Evolutionary conservation across 2,329 filamentous ascomycete genomes (phyloP).

Genomic region (Ascochyta rabiei): DNA sequence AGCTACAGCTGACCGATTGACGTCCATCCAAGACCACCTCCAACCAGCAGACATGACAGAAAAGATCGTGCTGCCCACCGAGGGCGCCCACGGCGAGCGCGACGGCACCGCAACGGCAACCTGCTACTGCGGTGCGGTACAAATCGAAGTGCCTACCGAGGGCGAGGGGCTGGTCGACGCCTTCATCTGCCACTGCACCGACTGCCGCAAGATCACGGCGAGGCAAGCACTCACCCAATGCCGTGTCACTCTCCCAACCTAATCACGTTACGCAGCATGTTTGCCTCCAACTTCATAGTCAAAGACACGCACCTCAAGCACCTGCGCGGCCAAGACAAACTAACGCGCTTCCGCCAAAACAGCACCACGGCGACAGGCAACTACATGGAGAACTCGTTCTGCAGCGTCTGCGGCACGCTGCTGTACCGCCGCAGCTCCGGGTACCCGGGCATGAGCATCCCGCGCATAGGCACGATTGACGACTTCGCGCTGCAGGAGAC

Average conservation of each 20-base stretch:
- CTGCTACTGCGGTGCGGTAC: slow-evolving; percentile 41
- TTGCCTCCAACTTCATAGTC: slow-evolving; percentile 63
- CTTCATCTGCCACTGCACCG: slow-evolving; percentile 66
- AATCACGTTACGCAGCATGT: slow-evolving; percentile 51
- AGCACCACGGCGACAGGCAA: slow-evolving; percentile 44
- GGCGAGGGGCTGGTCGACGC: slow-evolving; percentile 55
- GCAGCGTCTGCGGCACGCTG: slow-evolving; percentile 63
- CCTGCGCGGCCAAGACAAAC: slow-evolving; percentile 57
- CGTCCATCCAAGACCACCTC: slow-evolving; percentile 13
- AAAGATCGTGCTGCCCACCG: slow-evolving; percentile 4
- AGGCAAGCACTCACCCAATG: neutral
- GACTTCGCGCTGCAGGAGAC: slow-evolving; percentile 65
- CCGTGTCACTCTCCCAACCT: neutral
- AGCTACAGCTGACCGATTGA: neutral
- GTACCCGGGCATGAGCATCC: slow-evolving; percentile 55
- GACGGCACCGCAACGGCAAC: slow-evolving; percentile 38
- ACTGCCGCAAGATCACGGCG: slow-evolving; percentile 54
- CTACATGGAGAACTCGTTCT: slow-evolving; percentile 68
- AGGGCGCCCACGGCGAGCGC: slow-evolving; percentile 10
- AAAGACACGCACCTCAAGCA: slow-evolving; percentile 55
- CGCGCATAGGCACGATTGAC: slow-evolving; percentile 66
- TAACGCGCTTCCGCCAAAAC: slow-evolving; percentile 54
- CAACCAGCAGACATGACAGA: slow-evolving; percentile 4
- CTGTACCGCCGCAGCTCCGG: slow-evolving; percentile 61
- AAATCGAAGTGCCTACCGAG: slow-evolving; percentile 50